phyloP scores from a whole-genome alignment of 2,329 filamentous ascomycete species.

The Stromatinia cepivora region DNA sequence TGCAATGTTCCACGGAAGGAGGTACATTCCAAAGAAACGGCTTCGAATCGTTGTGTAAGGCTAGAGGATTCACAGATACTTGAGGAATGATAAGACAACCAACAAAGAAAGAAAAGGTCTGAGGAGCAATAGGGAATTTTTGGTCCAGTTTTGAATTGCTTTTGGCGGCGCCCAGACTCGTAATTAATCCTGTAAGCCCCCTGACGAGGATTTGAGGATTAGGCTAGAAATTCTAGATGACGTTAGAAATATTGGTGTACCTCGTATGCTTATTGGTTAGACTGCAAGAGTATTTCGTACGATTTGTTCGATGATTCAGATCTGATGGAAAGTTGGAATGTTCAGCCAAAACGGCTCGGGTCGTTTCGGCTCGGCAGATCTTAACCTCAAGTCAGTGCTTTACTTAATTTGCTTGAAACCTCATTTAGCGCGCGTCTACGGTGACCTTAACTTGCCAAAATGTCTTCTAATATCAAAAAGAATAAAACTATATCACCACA shows the following conservation, averaged over 20 bases:
- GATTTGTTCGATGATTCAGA: not conserved
- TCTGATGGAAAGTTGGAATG: not conserved
- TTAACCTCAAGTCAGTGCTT: not conserved
- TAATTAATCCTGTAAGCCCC: constrained; percentile 6
- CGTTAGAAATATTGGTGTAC: not conserved
- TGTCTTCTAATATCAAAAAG: constrained; percentile 15
- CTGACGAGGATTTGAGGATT: constrained; percentile 12
- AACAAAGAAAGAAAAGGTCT: not conserved
- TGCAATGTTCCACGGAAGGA: constrained; percentile 12
- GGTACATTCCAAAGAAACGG: not conserved
- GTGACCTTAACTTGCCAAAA: not conserved
- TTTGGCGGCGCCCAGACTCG: constrained; percentile 3
- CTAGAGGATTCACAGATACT: not conserved
- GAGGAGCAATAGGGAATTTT: not conserved
- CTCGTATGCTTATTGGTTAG: not conserved
- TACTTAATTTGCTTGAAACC: not conserved
- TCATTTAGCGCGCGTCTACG: constrained; percentile 13
- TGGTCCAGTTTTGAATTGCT: constrained; percentile 7
- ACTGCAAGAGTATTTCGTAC: not conserved
- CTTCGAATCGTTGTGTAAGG: not conserved
- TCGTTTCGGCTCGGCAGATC: constrained; percentile 16
- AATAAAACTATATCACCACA: not conserved
- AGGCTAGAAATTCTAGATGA: not conserved
- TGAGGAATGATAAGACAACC: not conserved
- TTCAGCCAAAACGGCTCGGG: constrained; percentile 14